Evolutionary conservation across 257 asterid genomes (phyloP).

Genomic region (Osmanthus fragrans): DNA sequence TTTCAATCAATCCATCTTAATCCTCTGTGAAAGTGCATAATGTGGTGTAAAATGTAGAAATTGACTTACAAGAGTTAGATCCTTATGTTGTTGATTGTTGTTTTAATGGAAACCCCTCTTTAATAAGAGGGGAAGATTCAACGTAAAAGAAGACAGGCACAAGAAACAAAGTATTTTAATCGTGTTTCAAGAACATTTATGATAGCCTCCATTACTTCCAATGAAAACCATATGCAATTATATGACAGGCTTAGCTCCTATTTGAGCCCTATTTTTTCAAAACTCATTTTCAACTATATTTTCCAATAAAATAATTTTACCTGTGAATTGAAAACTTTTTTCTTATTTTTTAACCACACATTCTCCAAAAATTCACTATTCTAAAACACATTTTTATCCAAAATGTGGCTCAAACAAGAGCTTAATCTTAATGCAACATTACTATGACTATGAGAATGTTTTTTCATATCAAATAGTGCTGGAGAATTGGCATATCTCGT

Average conservation of each 20-base stretch:
- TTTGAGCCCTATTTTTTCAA: too few relatives aligned
- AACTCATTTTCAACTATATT: too few relatives aligned
- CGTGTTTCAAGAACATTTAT: not conserved
- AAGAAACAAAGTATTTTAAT: not conserved
- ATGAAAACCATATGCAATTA: not conserved
- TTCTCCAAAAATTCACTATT: too few relatives aligned
- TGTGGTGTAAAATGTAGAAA: not conserved
- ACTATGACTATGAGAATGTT: not conserved
- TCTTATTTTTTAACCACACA: too few relatives aligned
- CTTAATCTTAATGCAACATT: not conserved
- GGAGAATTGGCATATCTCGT: slow-evolving; percentile 2
- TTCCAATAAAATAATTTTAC: too few relatives aligned
- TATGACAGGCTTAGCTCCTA: not conserved
- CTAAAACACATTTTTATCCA: too few relatives aligned
- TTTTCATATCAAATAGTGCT: slow-evolving; percentile 12
- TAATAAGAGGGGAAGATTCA: not conserved
- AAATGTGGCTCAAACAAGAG: too few relatives aligned
- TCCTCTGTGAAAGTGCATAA: not conserved
- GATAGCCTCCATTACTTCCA: not conserved
- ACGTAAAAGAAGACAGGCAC: not conserved
- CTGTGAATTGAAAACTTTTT: too few relatives aligned
- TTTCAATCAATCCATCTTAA: not conserved
- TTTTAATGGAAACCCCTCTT: not conserved
- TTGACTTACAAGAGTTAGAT: not conserved
- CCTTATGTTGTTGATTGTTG: not conserved